These are phyloP conservation scores for Nidula niveotomentosa DNA, from an alignment of 1,284 basidiomycete genomes.

Conservation along the genomic window DNA sequence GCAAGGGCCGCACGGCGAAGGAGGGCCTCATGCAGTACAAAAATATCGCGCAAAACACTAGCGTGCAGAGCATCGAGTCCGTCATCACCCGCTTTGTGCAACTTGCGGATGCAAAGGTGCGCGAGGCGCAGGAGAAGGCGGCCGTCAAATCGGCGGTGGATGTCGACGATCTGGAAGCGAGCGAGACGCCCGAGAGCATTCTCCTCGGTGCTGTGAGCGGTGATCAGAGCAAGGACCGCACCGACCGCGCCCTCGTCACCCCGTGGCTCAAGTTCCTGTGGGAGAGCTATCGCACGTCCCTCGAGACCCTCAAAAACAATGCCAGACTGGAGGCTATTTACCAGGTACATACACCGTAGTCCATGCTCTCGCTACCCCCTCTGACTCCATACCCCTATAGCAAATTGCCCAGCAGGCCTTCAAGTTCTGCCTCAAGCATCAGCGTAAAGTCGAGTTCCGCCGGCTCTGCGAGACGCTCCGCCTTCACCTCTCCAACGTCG, in stretches of 20 bases:
- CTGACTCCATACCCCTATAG: conserved; percentile 34
- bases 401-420: conserved; percentile 98
- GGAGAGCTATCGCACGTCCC: conserved; percentile 96
- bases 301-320: conserved; percentile 98
- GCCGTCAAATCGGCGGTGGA: conserved; percentile 73
- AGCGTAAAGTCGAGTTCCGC: conserved; percentile 97
- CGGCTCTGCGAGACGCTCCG: conserved; percentile 96
- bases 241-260: conserved; percentile 93
- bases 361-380: background rate
- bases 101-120: conserved; percentile 86
- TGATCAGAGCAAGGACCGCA: conserved; percentile 93
- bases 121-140: conserved; percentile 85
- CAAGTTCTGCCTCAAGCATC: conserved; percentile 93
- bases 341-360: conserved; percentile 59
- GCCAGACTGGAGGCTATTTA: conserved; percentile 93
- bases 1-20: conserved; percentile 92
- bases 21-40: conserved; percentile 97
- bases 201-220: conserved; percentile 87
- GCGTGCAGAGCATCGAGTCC: conserved; percentile 88
- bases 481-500: conserved; percentile 92
- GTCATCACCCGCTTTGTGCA: conserved; percentile 92
- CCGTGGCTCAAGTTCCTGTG: conserved; percentile 99
- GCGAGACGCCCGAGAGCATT: conserved; percentile 92
- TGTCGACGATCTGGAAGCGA: conserved; percentile 89
- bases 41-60: conserved; percentile 94